Conservation (phyloP, 257 asterid genomes). For the Solanum piurae region DNA sequence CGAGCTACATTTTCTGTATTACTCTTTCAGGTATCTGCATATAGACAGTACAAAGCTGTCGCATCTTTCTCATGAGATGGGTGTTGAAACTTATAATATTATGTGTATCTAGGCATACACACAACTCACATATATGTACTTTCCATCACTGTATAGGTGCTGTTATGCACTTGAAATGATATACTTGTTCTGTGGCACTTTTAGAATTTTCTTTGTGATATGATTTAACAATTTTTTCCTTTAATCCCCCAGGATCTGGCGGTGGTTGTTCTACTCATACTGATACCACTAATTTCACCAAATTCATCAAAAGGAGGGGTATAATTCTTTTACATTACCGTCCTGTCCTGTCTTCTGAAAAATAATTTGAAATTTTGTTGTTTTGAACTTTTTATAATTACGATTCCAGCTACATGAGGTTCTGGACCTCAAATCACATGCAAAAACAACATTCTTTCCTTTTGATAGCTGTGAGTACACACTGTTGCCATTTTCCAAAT, state of each 20-base stretch:
- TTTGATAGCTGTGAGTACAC: background rate
- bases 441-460: background rate
- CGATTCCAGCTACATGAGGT: background rate
- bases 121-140: background rate
- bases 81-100: background rate
- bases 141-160: background rate
- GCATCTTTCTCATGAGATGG: background rate
- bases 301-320: constrained; percentile 99
- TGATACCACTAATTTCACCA: constrained; percentile 96
- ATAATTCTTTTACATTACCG: constrained; percentile 5
- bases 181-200: background rate
- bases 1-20: constrained; percentile 96
- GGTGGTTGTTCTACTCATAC: constrained; percentile 96
- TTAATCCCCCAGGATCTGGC: constrained; percentile 69
- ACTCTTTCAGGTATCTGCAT: constrained; percentile 76
- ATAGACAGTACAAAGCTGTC: background rate
- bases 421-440: background rate
- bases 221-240: constrained; percentile 6
- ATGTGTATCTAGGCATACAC: background rate
- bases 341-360: background rate
- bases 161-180: background rate
- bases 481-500: background rate
- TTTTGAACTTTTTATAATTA: background rate
- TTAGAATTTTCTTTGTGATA: background rate
- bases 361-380: background rate